Evolutionary conservation across 73 alveolate species (phyloP), one percentile per base, ranked within the genome.

Genomic region (Paramecium bursaria): DNA sequence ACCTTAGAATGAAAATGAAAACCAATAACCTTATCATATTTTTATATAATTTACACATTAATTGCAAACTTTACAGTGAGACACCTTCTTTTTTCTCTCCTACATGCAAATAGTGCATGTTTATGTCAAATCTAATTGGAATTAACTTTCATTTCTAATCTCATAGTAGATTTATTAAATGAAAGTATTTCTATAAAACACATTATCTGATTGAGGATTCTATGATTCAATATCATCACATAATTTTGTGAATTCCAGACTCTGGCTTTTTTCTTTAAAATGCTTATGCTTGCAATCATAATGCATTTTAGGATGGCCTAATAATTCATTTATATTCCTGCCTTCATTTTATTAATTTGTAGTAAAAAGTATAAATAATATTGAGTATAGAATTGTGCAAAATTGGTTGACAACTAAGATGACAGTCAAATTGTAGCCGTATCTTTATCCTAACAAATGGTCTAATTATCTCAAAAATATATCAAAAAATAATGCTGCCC

Each of bases 251-350:
- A n/a, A n/a, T n/a, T n/a, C n/a, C n/a, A n/a, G n/a, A n/a, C n/a
- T n/a, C n/a, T n/a, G n/a, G n/a, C 25, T 23, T 14, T 29, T 33
- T 27, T 26, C 50, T 0, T 19, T 17, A 26, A 0, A 11, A 26
- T 57, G 11, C 17, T 29, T 29, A 31, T 1, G 50, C 26, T 23
- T 33, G 7, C 51, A 57, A 29, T 57, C 52, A 27, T 26, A 57
- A 57, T 22, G 29, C 1, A 57, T 57, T 26, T 57, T 57, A 10
- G 76, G 52, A 29, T 57, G 76, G 17, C 52, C 76, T 29, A 57
- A 57, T 11, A 0, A 13, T 23, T 57, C 17, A 29, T 17, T 25
- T 1, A 57, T 57, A 15, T 10, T 9, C 31, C 31, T 26, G 29
- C 76, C 76, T 57, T 57, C 50, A 2, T 57, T 44, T 26, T 57